phyloP scores from a whole-genome alignment of 805 yeast genomes.

The Myxozyma monticola region DNA sequence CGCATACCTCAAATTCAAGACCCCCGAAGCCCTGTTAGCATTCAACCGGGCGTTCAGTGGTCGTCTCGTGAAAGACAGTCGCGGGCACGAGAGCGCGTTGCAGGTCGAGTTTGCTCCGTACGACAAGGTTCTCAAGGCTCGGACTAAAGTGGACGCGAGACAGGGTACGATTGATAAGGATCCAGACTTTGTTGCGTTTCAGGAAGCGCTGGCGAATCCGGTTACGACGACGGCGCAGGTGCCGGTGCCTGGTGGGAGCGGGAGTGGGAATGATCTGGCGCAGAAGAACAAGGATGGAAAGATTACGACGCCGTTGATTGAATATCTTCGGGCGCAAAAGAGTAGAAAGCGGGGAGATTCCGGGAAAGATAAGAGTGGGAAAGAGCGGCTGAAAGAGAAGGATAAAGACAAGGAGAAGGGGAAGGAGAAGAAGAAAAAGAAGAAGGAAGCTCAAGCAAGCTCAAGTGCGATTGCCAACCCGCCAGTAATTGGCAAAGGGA shows the following conservation, averaged over 20 bases:
- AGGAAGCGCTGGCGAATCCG: conserved; percentile 33
- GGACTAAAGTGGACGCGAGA: conserved; percentile 27
- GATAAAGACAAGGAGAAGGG: neutral
- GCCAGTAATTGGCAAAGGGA: neutral
- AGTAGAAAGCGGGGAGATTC: conserved; percentile 32
- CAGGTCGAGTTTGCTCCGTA: conserved; percentile 35
- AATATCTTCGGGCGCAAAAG: conserved; percentile 27
- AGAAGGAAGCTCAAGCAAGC: neutral
- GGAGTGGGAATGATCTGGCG: neutral
- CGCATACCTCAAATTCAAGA: conserved; percentile 46
- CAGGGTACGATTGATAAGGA: conserved; percentile 40
- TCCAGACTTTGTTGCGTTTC: conserved; percentile 38
- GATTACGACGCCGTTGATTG: conserved; percentile 27
- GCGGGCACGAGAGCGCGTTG: conserved; percentile 20
- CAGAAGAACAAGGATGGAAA: neutral
- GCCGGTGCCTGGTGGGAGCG: conserved; percentile 1
- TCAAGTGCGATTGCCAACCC: neutral
- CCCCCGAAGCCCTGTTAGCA: conserved; percentile 36
- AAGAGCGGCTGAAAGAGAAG: conserved; percentile 9
- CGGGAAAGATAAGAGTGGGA: conserved; percentile 4
- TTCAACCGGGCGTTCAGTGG: conserved; percentile 39
- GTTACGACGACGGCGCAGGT: conserved; percentile 1
- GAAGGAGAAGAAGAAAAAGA: neutral
- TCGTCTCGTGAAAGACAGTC: conserved; percentile 36
- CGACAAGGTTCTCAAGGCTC: conserved; percentile 20